These are phyloP conservation scores for Aspergillus viridinutans DNA, from an alignment of 2,329 filamentous ascomycete genomes.

Conservation along the genomic window DNA sequence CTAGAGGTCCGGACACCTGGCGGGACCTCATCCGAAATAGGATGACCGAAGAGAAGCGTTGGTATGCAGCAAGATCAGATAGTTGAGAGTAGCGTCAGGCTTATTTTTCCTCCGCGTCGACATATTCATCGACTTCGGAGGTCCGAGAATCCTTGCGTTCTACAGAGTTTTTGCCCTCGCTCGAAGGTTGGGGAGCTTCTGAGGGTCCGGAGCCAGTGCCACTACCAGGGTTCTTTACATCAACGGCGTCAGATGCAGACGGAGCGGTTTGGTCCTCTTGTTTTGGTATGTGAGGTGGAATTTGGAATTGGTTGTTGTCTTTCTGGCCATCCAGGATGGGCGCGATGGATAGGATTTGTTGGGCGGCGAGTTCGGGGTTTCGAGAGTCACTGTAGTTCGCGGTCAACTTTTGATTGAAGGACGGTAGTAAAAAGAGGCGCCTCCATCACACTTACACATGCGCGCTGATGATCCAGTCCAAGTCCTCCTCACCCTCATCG, in stretches of 20 bases:
- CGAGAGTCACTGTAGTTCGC: slow-evolving; percentile 51
- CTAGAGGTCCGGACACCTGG: neutral
- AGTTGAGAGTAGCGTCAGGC: neutral
- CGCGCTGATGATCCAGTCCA: slow-evolving; percentile 94
- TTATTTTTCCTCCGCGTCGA: slow-evolving; percentile 36
- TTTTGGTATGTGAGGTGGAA: slow-evolving; percentile 45
- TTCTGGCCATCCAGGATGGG: slow-evolving; percentile 79
- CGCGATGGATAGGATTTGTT: slow-evolving; percentile 83
- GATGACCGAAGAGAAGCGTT: neutral
- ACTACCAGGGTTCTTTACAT: slow-evolving; percentile 2
- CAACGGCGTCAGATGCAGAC: neutral
- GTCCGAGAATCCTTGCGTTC: slow-evolving; percentile 38
- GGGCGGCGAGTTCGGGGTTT: slow-evolving; percentile 64
- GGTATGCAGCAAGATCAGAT: neutral
- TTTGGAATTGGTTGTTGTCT: slow-evolving; percentile 50
- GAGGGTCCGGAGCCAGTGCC: slow-evolving; percentile 1
- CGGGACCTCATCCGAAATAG: neutral
- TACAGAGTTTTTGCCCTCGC: slow-evolving; percentile 15
- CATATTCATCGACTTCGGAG: slow-evolving; percentile 39
- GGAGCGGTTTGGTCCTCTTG: neutral
- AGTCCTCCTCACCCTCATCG: slow-evolving; percentile 78
- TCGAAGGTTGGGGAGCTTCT: slow-evolving; percentile 4
- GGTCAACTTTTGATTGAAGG: neutral
- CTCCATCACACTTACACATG: slow-evolving; percentile 61
- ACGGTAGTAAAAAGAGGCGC: neutral